Base-by-base conservation (phyloP, 495 filamentous ascomycete genomes). In the Tuber borchii region DNA sequence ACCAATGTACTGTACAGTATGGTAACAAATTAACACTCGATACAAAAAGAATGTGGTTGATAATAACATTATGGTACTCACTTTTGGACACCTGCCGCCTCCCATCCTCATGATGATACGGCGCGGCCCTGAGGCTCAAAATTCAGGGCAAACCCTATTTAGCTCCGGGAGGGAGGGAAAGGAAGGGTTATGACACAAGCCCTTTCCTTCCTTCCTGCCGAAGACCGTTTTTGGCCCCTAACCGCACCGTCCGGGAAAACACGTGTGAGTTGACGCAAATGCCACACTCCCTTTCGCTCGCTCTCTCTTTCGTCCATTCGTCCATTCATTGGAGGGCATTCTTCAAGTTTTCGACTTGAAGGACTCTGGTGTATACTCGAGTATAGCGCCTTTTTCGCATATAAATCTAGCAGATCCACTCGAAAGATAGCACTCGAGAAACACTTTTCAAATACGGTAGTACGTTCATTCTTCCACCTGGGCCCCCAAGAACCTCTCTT, bases 101-200 rank as follows among this genome's bases (percentile, higher is more conserved):
- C 56, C 45, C 45, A 6, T 6, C 45, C 12, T n/a, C n/a, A n/a
- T n/a, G n/a, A 65, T 31, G 26, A 31, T 31, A 31, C 3, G 56
- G 6, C 22, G 2, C 3, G 3, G 56, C 56, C 26, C 56, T 65
- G 56, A 65, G 56, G 56, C 56, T 65, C 56, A 31, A 65, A 31
- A 34, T 65, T 31, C 56, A 31, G 56, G 56, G 56, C 56, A 65
- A 65, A 65, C 56, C 56, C 56, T 65, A 65, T 65, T 65, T 34
- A 31, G 26, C 26, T 14, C n/a, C 51, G n/a, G 51, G 51, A 61
- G 51, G 51, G 20, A 46, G 17, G 10, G 51, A 16, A 26, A 26
- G 3, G 10, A 22, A n/a, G 22, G 4, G 10, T 17, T 65, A 31
- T 19, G 17, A 19, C 45, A 19, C 26, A 31, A 31, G 12, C 48